Evolutionary conservation across 2,329 filamentous ascomycete genomes (phyloP).

Genomic region (Stemphylium beticola): DNA sequence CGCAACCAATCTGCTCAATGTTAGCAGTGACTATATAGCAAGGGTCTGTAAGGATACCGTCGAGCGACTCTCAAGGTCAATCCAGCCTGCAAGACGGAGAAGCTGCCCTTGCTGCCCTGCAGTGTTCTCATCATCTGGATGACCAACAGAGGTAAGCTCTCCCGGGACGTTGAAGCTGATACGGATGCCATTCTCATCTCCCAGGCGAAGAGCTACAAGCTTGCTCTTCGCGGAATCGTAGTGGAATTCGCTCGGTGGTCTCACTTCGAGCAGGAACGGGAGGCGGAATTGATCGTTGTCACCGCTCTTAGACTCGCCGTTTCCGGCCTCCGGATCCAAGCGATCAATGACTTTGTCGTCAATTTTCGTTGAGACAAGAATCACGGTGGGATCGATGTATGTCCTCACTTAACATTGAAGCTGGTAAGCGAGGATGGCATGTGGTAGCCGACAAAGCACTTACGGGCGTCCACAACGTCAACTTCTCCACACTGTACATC

Average conservation of each 20-base stretch:
- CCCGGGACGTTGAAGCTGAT: conserved; percentile 68
- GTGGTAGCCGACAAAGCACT: conserved; percentile 18
- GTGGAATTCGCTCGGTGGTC: conserved; percentile 75
- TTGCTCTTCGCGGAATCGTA: conserved; percentile 71
- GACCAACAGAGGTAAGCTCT: conserved; percentile 50
- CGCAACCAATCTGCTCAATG: conserved; percentile 73
- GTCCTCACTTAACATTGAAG: conserved; percentile 65
- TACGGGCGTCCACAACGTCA: conserved; percentile 62
- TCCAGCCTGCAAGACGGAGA: conserved; percentile 70
- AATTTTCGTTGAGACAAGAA: conserved; percentile 63
- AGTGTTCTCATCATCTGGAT: conserved; percentile 54
- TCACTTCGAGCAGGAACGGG: conserved; percentile 68
- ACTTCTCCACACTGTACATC: conserved; percentile 73
- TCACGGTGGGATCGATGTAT: conserved; percentile 66
- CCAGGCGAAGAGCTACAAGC: conserved; percentile 65
- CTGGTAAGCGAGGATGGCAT: not conserved
- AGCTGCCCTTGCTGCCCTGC: conserved; percentile 67
- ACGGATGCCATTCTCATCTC: conserved; percentile 54
- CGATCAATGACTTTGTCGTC: conserved; percentile 56
- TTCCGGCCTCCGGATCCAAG: conserved; percentile 53
- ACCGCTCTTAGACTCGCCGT: conserved; percentile 36
- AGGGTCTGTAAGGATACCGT: conserved; percentile 58
- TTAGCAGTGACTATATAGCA: conserved; percentile 3
- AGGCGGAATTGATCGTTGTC: conserved; percentile 58
- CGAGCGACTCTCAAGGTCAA: conserved; percentile 75